Evolutionary conservation across 352 stramenopile species (phyloP).

Genomic region (Pythium chondricola): DNA sequence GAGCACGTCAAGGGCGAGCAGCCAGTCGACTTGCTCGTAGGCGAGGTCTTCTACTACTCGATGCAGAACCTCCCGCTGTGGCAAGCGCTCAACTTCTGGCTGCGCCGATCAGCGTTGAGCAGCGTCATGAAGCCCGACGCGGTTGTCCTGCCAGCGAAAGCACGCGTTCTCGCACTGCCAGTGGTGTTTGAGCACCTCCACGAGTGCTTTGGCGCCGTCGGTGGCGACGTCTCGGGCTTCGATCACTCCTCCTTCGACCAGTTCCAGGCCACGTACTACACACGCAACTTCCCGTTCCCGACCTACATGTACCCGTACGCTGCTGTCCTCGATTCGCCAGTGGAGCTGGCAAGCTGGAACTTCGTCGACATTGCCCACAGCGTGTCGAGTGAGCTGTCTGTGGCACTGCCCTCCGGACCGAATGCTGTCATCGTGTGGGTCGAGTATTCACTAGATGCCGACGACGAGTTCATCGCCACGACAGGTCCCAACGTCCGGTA

Average conservation of each 20-base stretch:
- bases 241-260: constrained; percentile 70
- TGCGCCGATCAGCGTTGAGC: constrained; percentile 51
- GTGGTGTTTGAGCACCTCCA: constrained; percentile 71
- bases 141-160: constrained; percentile 39
- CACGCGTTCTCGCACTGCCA: constrained; percentile 45
- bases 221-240: constrained; percentile 51
- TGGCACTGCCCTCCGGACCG: constrained; percentile 15
- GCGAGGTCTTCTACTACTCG: constrained; percentile 80
- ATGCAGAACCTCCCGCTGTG: constrained; percentile 83
- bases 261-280: constrained; percentile 64
- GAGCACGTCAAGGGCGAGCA: constrained; percentile 54
- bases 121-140: constrained; percentile 30
- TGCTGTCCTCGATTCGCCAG: constrained; percentile 19
- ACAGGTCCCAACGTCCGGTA: constrained; percentile 50
- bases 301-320: constrained; percentile 76
- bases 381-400: constrained; percentile 12
- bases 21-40: constrained; percentile 51
- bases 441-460: constrained; percentile 49
- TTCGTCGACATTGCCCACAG: constrained; percentile 41
- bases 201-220: constrained; percentile 72
- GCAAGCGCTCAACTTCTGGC: constrained; percentile 83
- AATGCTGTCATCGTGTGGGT: constrained; percentile 76
- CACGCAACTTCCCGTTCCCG: constrained; percentile 74
- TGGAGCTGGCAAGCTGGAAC: constrained; percentile 44
- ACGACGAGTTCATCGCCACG: constrained; percentile 34